Evolutionary conservation across 1,284 basidiomycete species (phyloP), one percentile per base, ranked within the genome.

Genomic region (Tremellales sp.): DNA sequence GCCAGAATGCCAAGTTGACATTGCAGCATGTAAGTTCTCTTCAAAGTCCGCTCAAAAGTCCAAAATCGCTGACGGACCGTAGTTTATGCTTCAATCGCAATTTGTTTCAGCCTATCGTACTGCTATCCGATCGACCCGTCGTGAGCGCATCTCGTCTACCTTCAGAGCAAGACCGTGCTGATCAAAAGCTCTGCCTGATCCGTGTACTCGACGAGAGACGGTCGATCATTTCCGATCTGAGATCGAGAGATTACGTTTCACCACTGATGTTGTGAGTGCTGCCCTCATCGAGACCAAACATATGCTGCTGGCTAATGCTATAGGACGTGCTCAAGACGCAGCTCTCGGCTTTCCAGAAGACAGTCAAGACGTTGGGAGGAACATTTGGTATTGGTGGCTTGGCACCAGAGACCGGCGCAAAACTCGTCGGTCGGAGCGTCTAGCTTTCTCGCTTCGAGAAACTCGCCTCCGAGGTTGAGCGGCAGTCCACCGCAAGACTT

Each of bases 51-150:
- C 7, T 43, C 15, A 19, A 27, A 43, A 25, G 23, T 46, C 26
- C 31, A 40, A 40, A 19, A 39, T 39, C 4, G 33, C 33, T 36
- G 33, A 36, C 19, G 15, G 5, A 36, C 29, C 13, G n/a, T 52
- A 74, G 72, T 75, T 75, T 48, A 55, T 75, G 31, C 49, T 73
- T 25, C 68, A 68, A 45, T 65, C 68, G 7, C 61, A 67, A 31
- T 46, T 72, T 29, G 35, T 72, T 3, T 60, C 68, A 13, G 67
- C 72, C 2, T 75, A 75, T 52, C 58, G 73, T 8, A 53, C 54
- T 3, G 68, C 71, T 0, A 70, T 75, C 12, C 51, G 73, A 45
- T 64, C 72, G 1, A 75, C 72, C 1, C 45, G 67, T 29, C 70
- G 73, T 73, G 46, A 59, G 72, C 61, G 12, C 10, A 11, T 2